Base-by-base conservation (phyloP, 2,329 filamentous ascomycete genomes). In the Nothophoma quercina region DNA sequence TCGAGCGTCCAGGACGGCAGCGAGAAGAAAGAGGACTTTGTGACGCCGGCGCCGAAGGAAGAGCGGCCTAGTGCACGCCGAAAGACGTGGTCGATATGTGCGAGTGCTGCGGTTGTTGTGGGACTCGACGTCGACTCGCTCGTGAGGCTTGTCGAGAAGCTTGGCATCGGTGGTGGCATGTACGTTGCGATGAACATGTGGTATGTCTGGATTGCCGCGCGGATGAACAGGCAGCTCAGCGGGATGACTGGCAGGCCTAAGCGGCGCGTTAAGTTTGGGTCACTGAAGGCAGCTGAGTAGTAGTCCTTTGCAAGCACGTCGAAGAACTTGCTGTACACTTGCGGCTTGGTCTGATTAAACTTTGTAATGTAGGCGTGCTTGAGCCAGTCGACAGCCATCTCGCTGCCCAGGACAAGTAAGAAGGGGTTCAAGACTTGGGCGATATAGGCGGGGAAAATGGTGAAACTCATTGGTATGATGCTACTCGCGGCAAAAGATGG, bases 311-410 rank as follows among this genome's bases (percentile, higher is more conserved):
- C 93, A 7, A 99, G 79, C 4, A 99, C 90, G 69, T 99, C 96
- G 13, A 98, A 83, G 70, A 95, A 96, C 19, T 92, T 86, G 44
- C 86, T 85, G 73, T 99, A 99, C 49, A 99, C 89, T 6, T 84
- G 85, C 3, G 95, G 95, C 59, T 95, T 93, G 62, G 93, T 92
- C 65, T 96, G 96, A 80, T 99, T 99, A 79, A 99, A 99, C 71
- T 99, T 99, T 71, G 88, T 93, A 71, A 99, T 96, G 71, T 98
- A 99, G 18, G 91, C 91, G 70, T 99, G 96, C 74, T 99, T 99
- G 73, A 97, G 85, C 85, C 90, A 93, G 75, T 99, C 95, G 2
- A 99, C 95, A 7, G 96, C 78, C 88, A 97, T 97, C 76, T 99
- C 95, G 58, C 92, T 96, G 1, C 93, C 93, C 6, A 99, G 84